These are phyloP conservation scores for Macadamia tetraphylla DNA, from an alignment of 164 flowering plant genomes.

Conservation along the genomic window DNA sequence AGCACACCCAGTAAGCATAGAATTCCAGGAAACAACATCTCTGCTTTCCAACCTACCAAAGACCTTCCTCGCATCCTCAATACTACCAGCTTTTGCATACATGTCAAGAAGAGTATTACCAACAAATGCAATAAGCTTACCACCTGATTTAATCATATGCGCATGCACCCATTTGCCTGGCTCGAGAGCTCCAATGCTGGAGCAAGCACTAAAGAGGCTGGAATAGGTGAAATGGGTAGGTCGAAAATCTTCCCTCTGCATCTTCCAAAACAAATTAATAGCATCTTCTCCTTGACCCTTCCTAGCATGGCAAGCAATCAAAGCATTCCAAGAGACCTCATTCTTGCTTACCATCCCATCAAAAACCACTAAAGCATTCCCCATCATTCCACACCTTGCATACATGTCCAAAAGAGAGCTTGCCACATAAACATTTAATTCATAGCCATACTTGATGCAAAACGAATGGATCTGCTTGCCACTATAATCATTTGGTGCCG, in stretches of 20 bases:
- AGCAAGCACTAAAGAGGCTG: conserved; percentile 47
- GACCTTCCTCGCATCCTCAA: conserved; percentile 51
- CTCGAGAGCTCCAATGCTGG: conserved; percentile 56
- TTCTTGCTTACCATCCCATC: conserved; percentile 37
- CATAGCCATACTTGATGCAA: conserved; percentile 41
- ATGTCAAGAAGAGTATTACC: conserved; percentile 64
- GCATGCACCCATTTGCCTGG: conserved; percentile 76
- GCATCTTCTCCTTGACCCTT: conserved; percentile 48
- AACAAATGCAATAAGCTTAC: conserved; percentile 41
- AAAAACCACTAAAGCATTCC: conserved; percentile 42
- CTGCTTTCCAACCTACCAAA: conserved; percentile 44
- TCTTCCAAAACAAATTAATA: conserved; percentile 34
- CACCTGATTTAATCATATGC: conserved; percentile 54
- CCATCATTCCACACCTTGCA: conserved; percentile 43
- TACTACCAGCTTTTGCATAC: conserved; percentile 70
- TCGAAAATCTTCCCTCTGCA: conserved; percentile 40
- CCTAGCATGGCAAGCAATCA: conserved; percentile 71
- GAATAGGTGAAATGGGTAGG: conserved; percentile 65
- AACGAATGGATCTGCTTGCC: conserved; percentile 55
- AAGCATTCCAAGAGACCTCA: conserved; percentile 77
- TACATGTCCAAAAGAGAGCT: conserved; percentile 70
- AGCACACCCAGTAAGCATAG: conserved; percentile 63
- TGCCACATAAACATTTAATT: conserved; percentile 47
- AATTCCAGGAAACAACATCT: conserved; percentile 68
- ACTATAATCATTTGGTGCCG: conserved; percentile 5